phyloP scores from a whole-genome alignment of 1,139 yeast species.

The Geotrichum fermentans region DNA sequence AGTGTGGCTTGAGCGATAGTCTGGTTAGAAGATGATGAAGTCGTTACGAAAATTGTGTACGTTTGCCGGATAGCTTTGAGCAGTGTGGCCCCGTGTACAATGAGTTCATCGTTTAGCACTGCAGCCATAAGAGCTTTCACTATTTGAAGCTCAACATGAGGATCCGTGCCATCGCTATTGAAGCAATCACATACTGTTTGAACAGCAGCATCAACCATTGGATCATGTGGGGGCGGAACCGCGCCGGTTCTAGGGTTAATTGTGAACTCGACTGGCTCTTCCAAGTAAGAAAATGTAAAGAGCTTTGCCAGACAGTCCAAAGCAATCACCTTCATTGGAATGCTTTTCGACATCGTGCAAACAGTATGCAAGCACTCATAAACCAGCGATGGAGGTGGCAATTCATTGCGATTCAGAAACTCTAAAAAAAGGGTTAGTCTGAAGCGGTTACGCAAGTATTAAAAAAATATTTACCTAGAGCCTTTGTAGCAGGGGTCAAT shows the following conservation, averaged over 20 bases:
- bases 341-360: constrained; percentile 48
- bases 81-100: constrained; percentile 86
- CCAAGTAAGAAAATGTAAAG: constrained; percentile 58
- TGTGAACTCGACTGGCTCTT: constrained; percentile 40
- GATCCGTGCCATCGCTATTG: constrained; percentile 89
- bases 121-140: constrained; percentile 88
- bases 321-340: constrained; percentile 52
- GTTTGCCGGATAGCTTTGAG: constrained; percentile 89
- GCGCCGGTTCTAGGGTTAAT: constrained; percentile 35
- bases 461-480: constrained; percentile 35
- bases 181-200: constrained; percentile 81
- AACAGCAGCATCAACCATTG: constrained; percentile 76
- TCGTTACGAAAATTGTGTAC: constrained; percentile 83
- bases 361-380: constrained; percentile 60
- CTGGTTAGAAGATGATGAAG: constrained; percentile 77
- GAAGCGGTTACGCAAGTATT: neutral
- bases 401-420: constrained; percentile 25
- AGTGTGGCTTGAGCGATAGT: constrained; percentile 93
- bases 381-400: constrained; percentile 46
- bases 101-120: constrained; percentile 68
- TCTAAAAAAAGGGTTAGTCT: constrained; percentile 5
- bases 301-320: constrained; percentile 63
- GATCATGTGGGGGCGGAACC: constrained; percentile 52
- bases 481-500: constrained; percentile 41
- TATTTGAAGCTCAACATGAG: constrained; percentile 83